A percentile compares a stretch with the other conserved stretches of the same genome.
phyloP scores from a whole-genome alignment of 371 early-diverging fungal genomes.

The Rhizomucor miehei region DNA sequence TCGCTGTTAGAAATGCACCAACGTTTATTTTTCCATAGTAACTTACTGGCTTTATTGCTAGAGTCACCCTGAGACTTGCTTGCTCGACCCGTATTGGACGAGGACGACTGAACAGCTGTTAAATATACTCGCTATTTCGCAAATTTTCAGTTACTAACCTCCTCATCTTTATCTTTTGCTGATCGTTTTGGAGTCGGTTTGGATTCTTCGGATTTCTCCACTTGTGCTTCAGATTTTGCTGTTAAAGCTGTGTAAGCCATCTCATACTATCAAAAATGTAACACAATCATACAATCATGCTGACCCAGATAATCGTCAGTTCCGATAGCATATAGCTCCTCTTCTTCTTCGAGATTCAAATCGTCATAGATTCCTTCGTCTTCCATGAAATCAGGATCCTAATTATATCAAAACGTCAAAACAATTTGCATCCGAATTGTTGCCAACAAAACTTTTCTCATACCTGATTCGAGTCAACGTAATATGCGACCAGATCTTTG shows the following conservation, averaged over 20 bases:
- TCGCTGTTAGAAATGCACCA: too few relatives aligned
- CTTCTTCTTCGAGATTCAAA: slow-evolving; percentile 86
- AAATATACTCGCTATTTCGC: neutral
- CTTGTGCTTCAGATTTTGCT: slow-evolving; percentile 25
- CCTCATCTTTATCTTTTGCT: slow-evolving; percentile 24
- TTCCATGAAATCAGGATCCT: slow-evolving; percentile 88
- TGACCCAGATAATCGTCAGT: slow-evolving; percentile 48
- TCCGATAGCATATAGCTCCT: slow-evolving; percentile 68
- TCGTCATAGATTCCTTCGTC: slow-evolving; percentile 93
- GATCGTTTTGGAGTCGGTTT: slow-evolving; percentile 24
- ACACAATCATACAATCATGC: slow-evolving; percentile 24
- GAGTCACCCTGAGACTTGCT: neutral
- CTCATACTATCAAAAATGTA: neutral
- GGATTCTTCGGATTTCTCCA: slow-evolving; percentile 25
- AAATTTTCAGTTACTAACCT: slow-evolving; percentile 1
- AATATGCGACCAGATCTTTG: slow-evolving; percentile 87
- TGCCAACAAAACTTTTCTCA: neutral
- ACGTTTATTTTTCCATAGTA: too few relatives aligned
- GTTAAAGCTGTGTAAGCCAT: neutral
- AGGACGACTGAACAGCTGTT: neutral
- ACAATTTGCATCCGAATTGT: too few relatives aligned
- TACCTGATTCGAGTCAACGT: slow-evolving; percentile 82
- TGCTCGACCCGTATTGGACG: neutral
- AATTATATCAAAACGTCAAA: neutral
- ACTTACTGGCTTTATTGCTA: slow-evolving; percentile 12